Evolutionary conservation across 2,329 filamentous ascomycete genomes (phyloP).

Genomic region (Hypoxylon sp.): DNA sequence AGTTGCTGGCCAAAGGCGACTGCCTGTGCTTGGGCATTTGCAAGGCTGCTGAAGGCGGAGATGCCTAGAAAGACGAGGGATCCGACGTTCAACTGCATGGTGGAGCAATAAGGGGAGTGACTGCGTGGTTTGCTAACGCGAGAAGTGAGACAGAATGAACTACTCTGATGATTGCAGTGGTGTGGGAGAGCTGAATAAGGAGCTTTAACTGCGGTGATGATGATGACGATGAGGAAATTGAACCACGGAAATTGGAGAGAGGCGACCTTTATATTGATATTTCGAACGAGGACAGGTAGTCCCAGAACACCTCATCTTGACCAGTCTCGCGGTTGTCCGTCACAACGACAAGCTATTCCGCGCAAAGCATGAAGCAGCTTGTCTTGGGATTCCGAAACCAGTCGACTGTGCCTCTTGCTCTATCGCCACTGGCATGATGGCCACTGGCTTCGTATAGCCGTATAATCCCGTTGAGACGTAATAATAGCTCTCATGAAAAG

Average conservation of each 20-base stretch:
- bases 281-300: slow-evolving; percentile 1
- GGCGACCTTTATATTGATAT: slow-evolving; percentile 24
- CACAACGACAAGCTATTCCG: slow-evolving; percentile 14
- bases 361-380: slow-evolving; percentile 18
- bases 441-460: neutral
- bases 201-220: slow-evolving; percentile 3
- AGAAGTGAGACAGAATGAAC: slow-evolving; percentile 13
- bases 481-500: slow-evolving; percentile 23
- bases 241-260: slow-evolving; percentile 11
- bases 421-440: slow-evolving; percentile 8
- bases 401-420: slow-evolving; percentile 16
- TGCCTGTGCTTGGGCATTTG: slow-evolving; percentile 29
- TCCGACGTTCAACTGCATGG: slow-evolving; percentile 30
- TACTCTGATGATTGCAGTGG: slow-evolving; percentile 22
- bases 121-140: slow-evolving; percentile 15
- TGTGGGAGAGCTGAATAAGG: slow-evolving; percentile 5
- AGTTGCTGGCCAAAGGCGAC: slow-evolving; percentile 38
- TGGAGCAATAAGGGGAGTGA: slow-evolving; percentile 11
- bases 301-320: slow-evolving; percentile 7
- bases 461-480: slow-evolving; percentile 13
- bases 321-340: slow-evolving; percentile 3
- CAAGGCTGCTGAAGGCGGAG: slow-evolving; percentile 34
- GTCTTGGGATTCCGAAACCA: slow-evolving; percentile 2
- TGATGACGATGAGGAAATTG: slow-evolving; percentile 25
- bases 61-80: slow-evolving; percentile 38